phyloP scores from a whole-genome alignment of 2,329 filamentous ascomycete species.

The Botrytis medusae region DNA sequence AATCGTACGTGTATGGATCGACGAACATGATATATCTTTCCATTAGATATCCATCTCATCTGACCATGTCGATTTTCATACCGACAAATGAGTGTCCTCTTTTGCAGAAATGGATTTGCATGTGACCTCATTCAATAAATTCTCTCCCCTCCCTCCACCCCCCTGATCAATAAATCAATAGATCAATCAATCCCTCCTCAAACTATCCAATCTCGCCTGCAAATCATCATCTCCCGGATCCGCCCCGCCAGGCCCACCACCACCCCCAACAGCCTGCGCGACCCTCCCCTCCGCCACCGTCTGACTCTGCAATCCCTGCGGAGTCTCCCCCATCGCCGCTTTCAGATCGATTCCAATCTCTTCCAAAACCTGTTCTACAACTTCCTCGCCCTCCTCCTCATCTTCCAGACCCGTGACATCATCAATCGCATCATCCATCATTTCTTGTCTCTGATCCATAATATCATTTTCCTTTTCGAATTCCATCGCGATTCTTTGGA shows the following conservation, averaged over 20 bases:
- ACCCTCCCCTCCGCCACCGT: slow-evolving; percentile 73
- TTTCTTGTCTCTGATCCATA: slow-evolving; percentile 98
- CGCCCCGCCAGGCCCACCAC: slow-evolving; percentile 54
- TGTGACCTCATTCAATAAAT: slow-evolving; percentile 91
- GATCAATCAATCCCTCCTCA: slow-evolving; percentile 48
- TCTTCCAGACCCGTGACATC: slow-evolving; percentile 88
- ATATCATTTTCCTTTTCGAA: slow-evolving; percentile 99
- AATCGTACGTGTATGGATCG: slow-evolving; percentile 50
- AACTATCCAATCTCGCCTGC: slow-evolving; percentile 86
- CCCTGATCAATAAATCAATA: slow-evolving; percentile 63
- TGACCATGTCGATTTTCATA: slow-evolving; percentile 92
- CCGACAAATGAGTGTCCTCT: slow-evolving; percentile 94
- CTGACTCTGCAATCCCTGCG: slow-evolving; percentile 74
- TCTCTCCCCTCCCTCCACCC: not conserved
- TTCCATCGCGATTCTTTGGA: slow-evolving; percentile 97
- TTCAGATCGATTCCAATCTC: slow-evolving; percentile 95
- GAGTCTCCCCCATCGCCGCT: slow-evolving; percentile 86
- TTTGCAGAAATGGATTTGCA: slow-evolving; percentile 88
- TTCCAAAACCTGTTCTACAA: slow-evolving; percentile 93
- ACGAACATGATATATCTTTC: slow-evolving; percentile 80
- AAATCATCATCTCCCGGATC: slow-evolving; percentile 80
- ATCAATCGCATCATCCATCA: slow-evolving; percentile 99
- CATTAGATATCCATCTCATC: slow-evolving; percentile 86
- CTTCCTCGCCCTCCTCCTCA: slow-evolving; percentile 94
- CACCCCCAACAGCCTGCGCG: slow-evolving; percentile 80